phyloP scores from a whole-genome alignment of 1,139 yeast species.

The Candida sojae region DNA sequence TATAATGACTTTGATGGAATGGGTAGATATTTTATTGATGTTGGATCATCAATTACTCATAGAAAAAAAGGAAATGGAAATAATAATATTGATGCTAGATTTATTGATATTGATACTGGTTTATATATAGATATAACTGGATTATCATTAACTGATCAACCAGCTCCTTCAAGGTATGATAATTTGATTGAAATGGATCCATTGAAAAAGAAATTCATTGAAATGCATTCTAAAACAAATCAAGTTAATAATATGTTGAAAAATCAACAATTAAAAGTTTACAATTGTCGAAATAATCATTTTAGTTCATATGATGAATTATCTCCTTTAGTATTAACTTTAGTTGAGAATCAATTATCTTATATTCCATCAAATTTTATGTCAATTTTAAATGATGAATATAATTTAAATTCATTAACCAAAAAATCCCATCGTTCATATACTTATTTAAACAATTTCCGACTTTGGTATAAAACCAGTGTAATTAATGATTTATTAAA shows the following conservation, averaged over 20 bases:
- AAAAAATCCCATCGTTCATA: conserved; percentile 27
- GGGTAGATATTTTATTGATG: conserved; percentile 23
- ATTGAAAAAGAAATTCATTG: conserved; percentile 10
- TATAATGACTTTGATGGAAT: conserved; percentile 19
- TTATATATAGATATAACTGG: conserved; percentile 71
- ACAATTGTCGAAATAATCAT: conserved; percentile 50
- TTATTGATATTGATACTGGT: conserved; percentile 76
- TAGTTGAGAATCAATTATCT: conserved; percentile 35
- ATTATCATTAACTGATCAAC: conserved; percentile 41
- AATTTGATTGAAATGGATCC: conserved; percentile 10
- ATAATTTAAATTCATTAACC: conserved; percentile 24
- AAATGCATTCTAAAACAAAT: conserved; percentile 7
- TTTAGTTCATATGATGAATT: conserved; percentile 33
- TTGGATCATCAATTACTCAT: conserved; percentile 25
- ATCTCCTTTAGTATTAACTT: conserved; percentile 29
- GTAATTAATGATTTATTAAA: conserved; percentile 22
- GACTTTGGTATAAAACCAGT: conserved; percentile 35
- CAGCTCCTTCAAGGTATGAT: conserved; percentile 31
- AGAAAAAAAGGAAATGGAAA: conserved; percentile 38
- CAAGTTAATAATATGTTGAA: conserved; percentile 18
- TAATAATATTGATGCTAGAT: conserved; percentile 82
- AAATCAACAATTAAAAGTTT: conserved; percentile 31
- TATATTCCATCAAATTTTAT: conserved; percentile 35
- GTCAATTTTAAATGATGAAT: conserved; percentile 31
- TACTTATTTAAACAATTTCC: conserved; percentile 30